Conservation (phyloP, 768 basidiomycete genomes). For the Rhodosporidiobolus odoratus region DNA sequence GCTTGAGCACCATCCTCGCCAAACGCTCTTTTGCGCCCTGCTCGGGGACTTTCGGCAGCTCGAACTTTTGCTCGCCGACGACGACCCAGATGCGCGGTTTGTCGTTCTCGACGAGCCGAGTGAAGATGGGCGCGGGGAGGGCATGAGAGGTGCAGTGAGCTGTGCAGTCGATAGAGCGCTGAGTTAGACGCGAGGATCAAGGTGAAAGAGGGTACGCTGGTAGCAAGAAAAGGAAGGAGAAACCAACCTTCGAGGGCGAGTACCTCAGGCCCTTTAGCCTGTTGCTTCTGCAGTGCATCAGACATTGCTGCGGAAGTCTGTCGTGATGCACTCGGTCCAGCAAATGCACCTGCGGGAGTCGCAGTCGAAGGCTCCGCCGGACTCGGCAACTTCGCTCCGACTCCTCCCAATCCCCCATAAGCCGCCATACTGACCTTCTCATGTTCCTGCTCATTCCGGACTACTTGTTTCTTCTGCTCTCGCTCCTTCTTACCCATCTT, state of each 20-base stretch:
- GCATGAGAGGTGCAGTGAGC: not conserved
- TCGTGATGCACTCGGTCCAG: not conserved
- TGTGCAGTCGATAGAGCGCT: not conserved
- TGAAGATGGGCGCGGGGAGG: not conserved
- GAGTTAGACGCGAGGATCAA: not conserved
- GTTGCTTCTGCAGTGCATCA: not conserved
- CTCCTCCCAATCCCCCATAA: not conserved
- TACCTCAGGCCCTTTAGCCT: not conserved
- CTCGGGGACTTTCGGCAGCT: constrained; percentile 6
- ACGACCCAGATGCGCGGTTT: constrained; percentile 1
- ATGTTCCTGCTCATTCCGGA: too few species aligned
- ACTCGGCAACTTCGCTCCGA: not conserved
- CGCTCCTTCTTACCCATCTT: not conserved
- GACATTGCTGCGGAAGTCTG: not conserved
- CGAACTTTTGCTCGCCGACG: constrained; percentile 5
- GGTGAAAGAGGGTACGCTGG: not conserved
- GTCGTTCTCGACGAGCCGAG: not conserved
- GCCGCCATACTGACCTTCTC: not conserved
- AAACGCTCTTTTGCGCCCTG: constrained; percentile 2
- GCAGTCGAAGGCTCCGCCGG: not conserved
- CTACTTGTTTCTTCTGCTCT: not conserved
- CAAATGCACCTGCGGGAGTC: not conserved
- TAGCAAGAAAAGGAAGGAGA: not conserved
- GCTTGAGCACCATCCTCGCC: constrained; percentile 12
- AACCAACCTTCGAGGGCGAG: constrained; percentile 1